Evolutionary conservation across 2,329 filamentous ascomycete species (phyloP).

Genomic region (Pseudophaeomoniella oleicola): DNA sequence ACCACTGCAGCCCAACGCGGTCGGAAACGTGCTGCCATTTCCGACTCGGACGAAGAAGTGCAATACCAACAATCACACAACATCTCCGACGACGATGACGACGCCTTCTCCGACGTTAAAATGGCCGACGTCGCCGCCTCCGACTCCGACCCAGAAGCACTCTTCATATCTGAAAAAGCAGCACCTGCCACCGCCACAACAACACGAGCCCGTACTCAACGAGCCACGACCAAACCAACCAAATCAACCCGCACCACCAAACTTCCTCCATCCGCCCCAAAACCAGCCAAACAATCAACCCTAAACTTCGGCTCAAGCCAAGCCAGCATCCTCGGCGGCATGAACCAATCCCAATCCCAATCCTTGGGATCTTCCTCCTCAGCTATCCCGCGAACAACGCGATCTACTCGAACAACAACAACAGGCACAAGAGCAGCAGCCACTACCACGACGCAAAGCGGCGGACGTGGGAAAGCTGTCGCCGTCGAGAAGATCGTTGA

Average conservation of each 20-base stretch:
- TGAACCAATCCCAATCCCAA: slow-evolving; percentile 9
- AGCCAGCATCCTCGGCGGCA: slow-evolving; percentile 11
- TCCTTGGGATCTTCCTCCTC: no score
- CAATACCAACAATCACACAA: slow-evolving; percentile 7
- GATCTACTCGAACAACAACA: no score
- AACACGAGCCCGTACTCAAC: slow-evolving; percentile 2
- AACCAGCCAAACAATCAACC: slow-evolving; percentile 19
- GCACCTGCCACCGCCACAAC: slow-evolving; percentile 11
- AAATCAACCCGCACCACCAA: slow-evolving; percentile 2
- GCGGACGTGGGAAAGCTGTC: no score
- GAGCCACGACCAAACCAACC: slow-evolving; percentile 3
- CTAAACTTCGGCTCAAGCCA: slow-evolving; percentile 27
- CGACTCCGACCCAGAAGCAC: slow-evolving; percentile 12
- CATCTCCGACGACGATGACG: slow-evolving; percentile 7
- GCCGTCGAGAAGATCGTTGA: no score
- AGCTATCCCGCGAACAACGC: no score
- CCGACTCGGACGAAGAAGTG: slow-evolving; percentile 9
- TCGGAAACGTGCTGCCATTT: neutral
- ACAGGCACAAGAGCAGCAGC: no score
- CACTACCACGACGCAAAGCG: no score
- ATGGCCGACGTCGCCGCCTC: slow-evolving; percentile 13
- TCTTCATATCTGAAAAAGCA: slow-evolving; percentile 9
- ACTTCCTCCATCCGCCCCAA: slow-evolving; percentile 7
- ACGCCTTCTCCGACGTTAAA: slow-evolving; percentile 14
- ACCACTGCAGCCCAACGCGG: neutral